A percentile compares a stretch with the other conserved stretches of the same genome.
Evolutionary conservation across 2,329 filamentous ascomycete species (phyloP).

Genomic region (Chaetomiaceae sp.): DNA sequence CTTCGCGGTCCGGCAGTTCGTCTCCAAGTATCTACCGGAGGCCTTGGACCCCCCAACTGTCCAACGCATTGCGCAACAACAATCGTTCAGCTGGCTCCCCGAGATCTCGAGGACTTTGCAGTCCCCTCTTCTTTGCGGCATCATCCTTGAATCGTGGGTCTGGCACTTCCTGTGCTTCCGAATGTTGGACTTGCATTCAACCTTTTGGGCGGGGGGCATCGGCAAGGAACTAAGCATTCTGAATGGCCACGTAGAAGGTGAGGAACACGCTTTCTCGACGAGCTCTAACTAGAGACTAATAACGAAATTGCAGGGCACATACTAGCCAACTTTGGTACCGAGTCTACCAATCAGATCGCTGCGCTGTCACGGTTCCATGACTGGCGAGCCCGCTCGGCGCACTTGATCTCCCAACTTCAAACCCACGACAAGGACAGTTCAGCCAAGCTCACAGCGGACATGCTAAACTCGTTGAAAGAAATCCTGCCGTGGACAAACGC

Average conservation of each 20-base stretch:
- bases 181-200: neutral
- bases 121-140: neutral
- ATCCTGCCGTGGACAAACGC: neutral
- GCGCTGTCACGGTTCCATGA: constrained; percentile 8
- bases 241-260: neutral
- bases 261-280: neutral
- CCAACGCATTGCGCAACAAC: neutral
- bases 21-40: neutral
- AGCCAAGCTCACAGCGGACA: neutral
- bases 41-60: neutral
- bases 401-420: constrained; percentile 1
- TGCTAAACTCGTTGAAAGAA: neutral
- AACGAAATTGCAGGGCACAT: too few species aligned
- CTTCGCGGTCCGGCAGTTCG: constrained; percentile 19
- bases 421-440: neutral
- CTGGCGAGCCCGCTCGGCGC: constrained; percentile 13
- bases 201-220: constrained; percentile 2
- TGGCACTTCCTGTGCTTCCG: constrained; percentile 15
- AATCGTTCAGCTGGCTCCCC: neutral
- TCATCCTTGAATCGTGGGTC: constrained; percentile 7
- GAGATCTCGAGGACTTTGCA: neutral
- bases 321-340: too few species aligned
- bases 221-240: neutral
- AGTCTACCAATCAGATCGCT: neutral
- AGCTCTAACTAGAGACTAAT: too few species aligned